phyloP scores from a whole-genome alignment of 257 asterid species.

The Gentiana straminea region DNA sequence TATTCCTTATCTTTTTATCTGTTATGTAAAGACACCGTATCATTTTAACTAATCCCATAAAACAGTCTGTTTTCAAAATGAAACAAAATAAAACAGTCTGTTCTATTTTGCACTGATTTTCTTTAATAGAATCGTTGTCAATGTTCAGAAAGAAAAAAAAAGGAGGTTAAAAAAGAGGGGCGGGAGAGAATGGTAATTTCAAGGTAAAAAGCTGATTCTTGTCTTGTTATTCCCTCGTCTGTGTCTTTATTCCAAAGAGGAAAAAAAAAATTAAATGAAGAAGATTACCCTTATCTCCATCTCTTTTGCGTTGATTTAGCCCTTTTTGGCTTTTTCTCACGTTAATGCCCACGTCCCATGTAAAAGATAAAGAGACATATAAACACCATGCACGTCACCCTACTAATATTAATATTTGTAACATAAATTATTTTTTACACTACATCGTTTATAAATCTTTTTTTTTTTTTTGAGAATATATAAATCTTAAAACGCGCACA shows the following conservation, averaged over 20 bases:
- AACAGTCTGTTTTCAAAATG: no score
- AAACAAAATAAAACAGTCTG: no score
- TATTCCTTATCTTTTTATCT: no score
- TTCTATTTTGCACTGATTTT: no score
- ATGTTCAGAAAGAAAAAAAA: no score
- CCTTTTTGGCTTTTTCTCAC: not conserved
- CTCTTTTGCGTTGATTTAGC: conserved; percentile 2
- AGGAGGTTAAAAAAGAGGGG: not conserved
- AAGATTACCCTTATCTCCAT: not conserved
- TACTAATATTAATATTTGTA: not conserved
- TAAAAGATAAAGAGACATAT: not conserved
- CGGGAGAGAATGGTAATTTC: conserved; percentile 21
- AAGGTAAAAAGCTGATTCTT: conserved; percentile 25
- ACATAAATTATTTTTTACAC: no score
- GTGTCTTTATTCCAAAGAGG: conserved; percentile 16
- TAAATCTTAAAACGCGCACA: not conserved
- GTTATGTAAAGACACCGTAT: no score
- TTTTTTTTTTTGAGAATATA: not conserved
- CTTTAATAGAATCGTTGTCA: no score
- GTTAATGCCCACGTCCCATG: conserved; percentile 14
- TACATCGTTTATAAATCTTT: not conserved
- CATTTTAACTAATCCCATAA: no score
- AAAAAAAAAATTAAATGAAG: conserved; percentile 11
- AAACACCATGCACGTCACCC: conserved; percentile 21
- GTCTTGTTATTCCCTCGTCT: conserved; percentile 17